Conservation (phyloP, 768 basidiomycete genomes). For the Russula griseocarnosa region DNA sequence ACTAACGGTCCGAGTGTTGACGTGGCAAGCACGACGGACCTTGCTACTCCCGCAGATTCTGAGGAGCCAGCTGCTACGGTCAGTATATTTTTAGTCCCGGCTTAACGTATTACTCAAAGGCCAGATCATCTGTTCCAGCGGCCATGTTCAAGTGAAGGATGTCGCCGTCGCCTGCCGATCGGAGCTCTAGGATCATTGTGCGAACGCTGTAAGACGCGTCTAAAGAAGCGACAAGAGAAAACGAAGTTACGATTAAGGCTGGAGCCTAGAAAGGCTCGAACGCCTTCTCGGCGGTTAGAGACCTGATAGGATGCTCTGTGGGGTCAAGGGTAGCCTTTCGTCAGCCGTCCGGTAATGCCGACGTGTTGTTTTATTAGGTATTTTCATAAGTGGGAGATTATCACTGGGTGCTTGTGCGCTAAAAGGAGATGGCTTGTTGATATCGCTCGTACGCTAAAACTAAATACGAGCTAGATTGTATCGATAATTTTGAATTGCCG, state of each 20-base stretch:
- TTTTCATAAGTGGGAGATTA: background rate
- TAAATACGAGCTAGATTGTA: no score
- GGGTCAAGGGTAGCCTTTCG: background rate
- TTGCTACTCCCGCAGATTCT: background rate
- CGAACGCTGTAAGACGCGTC: constrained; percentile 41
- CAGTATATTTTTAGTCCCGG: background rate
- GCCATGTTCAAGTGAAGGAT: constrained; percentile 37
- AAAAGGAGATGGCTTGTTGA: background rate
- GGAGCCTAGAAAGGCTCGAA: constrained; percentile 34
- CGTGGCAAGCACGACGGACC: background rate
- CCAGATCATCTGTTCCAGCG: constrained; percentile 18
- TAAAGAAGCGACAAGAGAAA: constrained; percentile 46
- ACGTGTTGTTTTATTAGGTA: background rate
- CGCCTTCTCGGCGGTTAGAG: constrained; percentile 7
- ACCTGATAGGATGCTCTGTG: background rate
- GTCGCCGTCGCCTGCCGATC: constrained; percentile 37
- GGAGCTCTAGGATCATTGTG: constrained; percentile 38
- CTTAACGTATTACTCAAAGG: background rate
- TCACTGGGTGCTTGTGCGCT: background rate
- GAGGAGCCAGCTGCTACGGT: constrained; percentile 5
- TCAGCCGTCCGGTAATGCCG: background rate
- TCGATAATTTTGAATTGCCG: no score
- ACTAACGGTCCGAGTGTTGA: background rate
- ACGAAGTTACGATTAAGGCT: constrained; percentile 45
- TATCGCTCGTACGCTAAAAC: no score